Evolutionary conservation across 2,329 filamentous ascomycete species (phyloP).

Genomic region (Nothopassalora personata): DNA sequence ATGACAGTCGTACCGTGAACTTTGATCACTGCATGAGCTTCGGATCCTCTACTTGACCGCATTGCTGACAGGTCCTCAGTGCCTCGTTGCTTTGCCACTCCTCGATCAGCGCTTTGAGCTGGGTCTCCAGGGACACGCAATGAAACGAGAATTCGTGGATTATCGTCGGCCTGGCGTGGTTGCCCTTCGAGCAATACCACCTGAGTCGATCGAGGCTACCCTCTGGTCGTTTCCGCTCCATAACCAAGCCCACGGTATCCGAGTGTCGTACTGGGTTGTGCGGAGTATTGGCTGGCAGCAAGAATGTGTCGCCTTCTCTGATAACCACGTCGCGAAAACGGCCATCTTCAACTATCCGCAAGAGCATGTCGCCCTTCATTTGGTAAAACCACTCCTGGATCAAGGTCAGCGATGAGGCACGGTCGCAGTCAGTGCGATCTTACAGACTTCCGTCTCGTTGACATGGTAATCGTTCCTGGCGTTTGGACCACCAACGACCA

Average conservation of each 20-base stretch:
- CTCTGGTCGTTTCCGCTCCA: constrained; percentile 76
- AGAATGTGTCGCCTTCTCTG: constrained; percentile 86
- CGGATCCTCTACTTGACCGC: constrained; percentile 47
- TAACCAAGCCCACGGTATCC: constrained; percentile 85
- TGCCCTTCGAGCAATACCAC: constrained; percentile 79
- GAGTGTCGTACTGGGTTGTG: constrained; percentile 93
- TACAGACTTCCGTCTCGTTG: constrained; percentile 65
- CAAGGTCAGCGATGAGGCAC: neutral
- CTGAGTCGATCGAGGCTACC: constrained; percentile 70
- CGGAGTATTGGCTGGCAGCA: constrained; percentile 82
- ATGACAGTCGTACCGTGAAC: too few relatives aligned
- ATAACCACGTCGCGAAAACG: constrained; percentile 81
- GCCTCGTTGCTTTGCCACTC: constrained; percentile 65
- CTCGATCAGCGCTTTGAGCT: constrained; percentile 88
- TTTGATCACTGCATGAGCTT: neutral
- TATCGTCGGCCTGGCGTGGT: constrained; percentile 44
- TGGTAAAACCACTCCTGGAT: constrained; percentile 94
- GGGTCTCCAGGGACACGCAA: constrained; percentile 83
- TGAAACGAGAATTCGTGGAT: constrained; percentile 85
- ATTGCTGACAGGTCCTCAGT: constrained; percentile 68
- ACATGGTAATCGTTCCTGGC: constrained; percentile 96
- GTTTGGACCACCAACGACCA: constrained; percentile 95
- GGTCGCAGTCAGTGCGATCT: neutral
- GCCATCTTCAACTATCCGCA: constrained; percentile 75
- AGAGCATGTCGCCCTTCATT: constrained; percentile 83